A percentile compares a stretch with the other conserved stretches of the same genome.
phyloP scores from a whole-genome alignment of 2,329 filamentous ascomycete species.

The Raffaelea albimanens region DNA sequence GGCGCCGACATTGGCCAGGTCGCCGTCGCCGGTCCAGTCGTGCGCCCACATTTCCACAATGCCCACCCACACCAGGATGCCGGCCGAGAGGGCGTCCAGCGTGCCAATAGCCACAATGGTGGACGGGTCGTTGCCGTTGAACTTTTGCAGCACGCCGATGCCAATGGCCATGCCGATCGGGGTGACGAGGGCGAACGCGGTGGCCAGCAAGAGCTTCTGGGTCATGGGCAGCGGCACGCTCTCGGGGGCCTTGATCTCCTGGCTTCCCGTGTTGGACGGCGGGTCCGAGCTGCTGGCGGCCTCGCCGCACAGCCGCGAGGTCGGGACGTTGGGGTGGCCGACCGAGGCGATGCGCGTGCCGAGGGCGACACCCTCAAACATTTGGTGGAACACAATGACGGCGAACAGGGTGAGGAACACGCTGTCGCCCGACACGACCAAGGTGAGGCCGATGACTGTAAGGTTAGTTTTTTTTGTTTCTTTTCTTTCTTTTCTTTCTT shows the following conservation, averaged over 20 bases:
- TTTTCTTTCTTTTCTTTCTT: no score
- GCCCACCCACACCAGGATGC: constrained; percentile 71
- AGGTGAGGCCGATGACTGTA: constrained; percentile 53
- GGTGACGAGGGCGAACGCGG: constrained; percentile 59
- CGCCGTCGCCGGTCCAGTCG: constrained; percentile 59
- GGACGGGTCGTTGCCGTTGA: constrained; percentile 62
- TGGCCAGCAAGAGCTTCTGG: constrained; percentile 52
- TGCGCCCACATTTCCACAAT: constrained; percentile 71
- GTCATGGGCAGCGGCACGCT: constrained; percentile 22
- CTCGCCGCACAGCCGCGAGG: neutral
- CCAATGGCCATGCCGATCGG: constrained; percentile 75
- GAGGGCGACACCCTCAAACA: constrained; percentile 69
- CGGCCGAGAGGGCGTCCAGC: constrained; percentile 63
- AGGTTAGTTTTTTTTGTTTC: no score
- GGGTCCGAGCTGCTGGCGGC: no score
- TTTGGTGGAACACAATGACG: constrained; percentile 70
- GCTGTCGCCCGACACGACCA: constrained; percentile 49
- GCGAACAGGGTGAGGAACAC: constrained; percentile 49
- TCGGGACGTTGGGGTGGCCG: constrained; percentile 15
- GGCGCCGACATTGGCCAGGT: constrained; percentile 42
- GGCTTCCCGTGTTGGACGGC: neutral
- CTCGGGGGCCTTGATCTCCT: neutral
- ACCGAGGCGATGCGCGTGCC: constrained; percentile 61
- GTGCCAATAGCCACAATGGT: constrained; percentile 66
- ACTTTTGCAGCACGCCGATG: constrained; percentile 57